These are phyloP conservation scores for Brachypodium distachyon DNA, from an alignment of 202 grass and related monocot genomes.

Conservation along the genomic window DNA sequence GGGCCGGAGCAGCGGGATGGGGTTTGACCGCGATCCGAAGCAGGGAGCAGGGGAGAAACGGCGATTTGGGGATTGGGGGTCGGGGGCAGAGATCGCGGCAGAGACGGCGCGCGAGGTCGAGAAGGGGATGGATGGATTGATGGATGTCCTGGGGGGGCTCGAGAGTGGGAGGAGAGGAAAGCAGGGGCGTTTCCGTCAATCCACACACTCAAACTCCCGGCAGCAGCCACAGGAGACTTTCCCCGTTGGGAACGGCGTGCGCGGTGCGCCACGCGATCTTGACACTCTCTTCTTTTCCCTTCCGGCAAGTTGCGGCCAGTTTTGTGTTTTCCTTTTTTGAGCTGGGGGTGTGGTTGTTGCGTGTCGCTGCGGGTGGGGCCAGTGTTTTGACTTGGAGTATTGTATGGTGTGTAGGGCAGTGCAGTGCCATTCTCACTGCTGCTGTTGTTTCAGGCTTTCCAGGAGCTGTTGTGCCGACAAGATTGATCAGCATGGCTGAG, in stretches of 20 bases:
- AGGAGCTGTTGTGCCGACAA: too few species aligned
- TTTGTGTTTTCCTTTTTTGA: too few species aligned
- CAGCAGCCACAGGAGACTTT: not conserved
- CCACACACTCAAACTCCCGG: not conserved
- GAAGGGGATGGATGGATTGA: not conserved
- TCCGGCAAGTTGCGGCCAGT: not conserved
- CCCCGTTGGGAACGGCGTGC: not conserved
- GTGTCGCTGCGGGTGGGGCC: conserved; percentile 3
- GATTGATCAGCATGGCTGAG: too few species aligned
- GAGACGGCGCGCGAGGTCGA: conserved; percentile 24
- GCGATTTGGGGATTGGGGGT: not conserved
- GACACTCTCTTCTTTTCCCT: too few species aligned
- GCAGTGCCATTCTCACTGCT: not conserved
- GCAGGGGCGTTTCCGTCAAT: conserved; percentile 4
- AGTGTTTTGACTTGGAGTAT: not conserved
- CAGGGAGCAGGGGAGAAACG: not conserved
- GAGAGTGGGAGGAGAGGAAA: conserved; percentile 27
- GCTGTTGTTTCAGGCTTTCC: not conserved
- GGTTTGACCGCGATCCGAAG: conserved; percentile 16
- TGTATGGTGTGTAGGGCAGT: not conserved
- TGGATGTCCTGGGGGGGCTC: too few species aligned
- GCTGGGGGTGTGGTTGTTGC: not conserved
- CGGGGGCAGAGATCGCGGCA: conserved; percentile 14
- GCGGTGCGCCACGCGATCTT: not conserved
- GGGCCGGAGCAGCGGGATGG: not conserved